Conservation (phyloP, 2,329 filamentous ascomycete species). For the Colletotrichum salicis region DNA sequence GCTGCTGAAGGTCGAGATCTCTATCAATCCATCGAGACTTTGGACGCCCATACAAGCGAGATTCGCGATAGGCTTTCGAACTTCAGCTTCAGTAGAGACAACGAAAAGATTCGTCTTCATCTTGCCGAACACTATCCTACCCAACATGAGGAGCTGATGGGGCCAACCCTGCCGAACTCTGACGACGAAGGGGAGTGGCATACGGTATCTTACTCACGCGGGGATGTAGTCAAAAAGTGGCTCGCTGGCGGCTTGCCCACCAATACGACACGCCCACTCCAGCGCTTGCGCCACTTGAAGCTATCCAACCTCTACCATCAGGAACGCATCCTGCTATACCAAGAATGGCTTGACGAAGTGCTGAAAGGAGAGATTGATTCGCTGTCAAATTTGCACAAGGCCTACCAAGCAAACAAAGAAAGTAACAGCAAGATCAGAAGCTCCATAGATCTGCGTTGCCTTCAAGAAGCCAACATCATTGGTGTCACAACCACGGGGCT, state of each 20-base stretch:
- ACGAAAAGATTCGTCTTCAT: not conserved
- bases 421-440: conserved; percentile 37
- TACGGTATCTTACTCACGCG: conserved; percentile 34
- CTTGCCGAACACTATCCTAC: not conserved
- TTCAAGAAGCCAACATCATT: conserved; percentile 58
- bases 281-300: not conserved
- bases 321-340: conserved; percentile 18
- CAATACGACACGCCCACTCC: not conserved
- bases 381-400: not conserved
- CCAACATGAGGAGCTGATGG: conserved; percentile 43
- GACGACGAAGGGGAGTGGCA: conserved; percentile 37
- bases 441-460: conserved; percentile 50
- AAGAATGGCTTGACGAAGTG: conserved; percentile 33
- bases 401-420: conserved; percentile 11
- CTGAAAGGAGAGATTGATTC: not conserved
- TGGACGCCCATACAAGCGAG: conserved; percentile 18
- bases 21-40: conserved; percentile 40
- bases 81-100: not conserved
- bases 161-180: not conserved
- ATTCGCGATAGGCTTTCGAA: not conserved
- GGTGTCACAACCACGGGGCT: conserved; percentile 70
- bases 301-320: not conserved
- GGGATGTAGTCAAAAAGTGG: not conserved
- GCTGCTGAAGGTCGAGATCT: conserved; percentile 49
- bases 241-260: not conserved